Base-by-base conservation (phyloP, 306 rosid species). In the Acmispon strigosus region DNA sequence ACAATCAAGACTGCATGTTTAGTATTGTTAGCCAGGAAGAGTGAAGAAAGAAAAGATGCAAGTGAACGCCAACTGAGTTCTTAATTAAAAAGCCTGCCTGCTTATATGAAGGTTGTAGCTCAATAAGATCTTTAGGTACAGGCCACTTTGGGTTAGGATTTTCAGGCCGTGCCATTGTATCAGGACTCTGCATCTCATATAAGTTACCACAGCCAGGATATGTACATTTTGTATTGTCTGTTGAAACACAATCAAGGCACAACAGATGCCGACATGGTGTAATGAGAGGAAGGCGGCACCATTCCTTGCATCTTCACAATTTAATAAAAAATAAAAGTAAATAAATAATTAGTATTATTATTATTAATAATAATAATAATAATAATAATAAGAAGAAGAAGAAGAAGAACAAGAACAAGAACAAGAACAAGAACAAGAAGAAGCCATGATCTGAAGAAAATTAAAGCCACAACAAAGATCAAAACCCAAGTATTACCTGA, bases 81-180 rank as follows among this genome's bases (percentile, higher is more conserved):
- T 42, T 24, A 15, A 50, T 42, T 24, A 71, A 63, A 72, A 70
- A 61, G 48, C 87, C 47, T 90, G 76, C 98, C 94, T 94, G 98
- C 69, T 91, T 89, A 86, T 94, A 94, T 18, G 98, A 94, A 66
- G 98, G 96, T 63, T 94, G 98, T 56, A 94, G 79, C 92, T 91
- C 98, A 72, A 94, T 94, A 67, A 94, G 98, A 86, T 94, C 96
- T 73, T 89, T 87, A 32, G 98, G 98, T 44, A 94, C 98, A 60
- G 96, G 87, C 98, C 98, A 94, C 80, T 91, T 89, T 49, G 98
- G 98, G 54, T 84, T 82, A 62, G 96, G 98, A 82, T 94, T 94
- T 86, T 94, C 97, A 27, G 97, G 90, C 50, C 98, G 85, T 45
- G 97, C 81, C 49, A 87, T 70, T 42, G 86, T 55, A 83, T 87